phyloP scores from a whole-genome alignment of 208 protist species.

The Phytomonas francai region DNA sequence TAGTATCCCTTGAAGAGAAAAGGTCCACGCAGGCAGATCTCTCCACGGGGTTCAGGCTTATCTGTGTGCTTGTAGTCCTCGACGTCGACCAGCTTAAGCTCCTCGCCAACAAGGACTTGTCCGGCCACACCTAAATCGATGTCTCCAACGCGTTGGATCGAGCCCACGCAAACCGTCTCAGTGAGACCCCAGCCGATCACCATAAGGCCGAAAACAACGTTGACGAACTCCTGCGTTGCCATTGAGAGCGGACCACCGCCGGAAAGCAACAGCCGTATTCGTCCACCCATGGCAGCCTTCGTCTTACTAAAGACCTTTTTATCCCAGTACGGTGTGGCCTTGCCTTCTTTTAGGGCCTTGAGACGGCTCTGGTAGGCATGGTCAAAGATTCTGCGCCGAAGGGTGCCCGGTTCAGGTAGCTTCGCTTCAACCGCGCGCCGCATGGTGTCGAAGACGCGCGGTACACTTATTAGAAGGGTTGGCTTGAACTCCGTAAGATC shows the following conservation, averaged over 20 bases:
- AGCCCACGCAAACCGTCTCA: slow-evolving; percentile 66
- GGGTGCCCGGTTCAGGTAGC: slow-evolving; percentile 37
- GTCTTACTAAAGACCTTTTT: slow-evolving; percentile 68
- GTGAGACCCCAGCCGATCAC: slow-evolving; percentile 85
- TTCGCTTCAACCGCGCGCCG: slow-evolving; percentile 56
- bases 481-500: slow-evolving; percentile 75
- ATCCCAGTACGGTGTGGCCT: slow-evolving; percentile 81
- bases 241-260: slow-evolving; percentile 71
- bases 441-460: slow-evolving; percentile 84
- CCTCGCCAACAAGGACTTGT: slow-evolving; percentile 41
- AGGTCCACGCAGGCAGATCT: slow-evolving; percentile 77
- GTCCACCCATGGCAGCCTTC: slow-evolving; percentile 49
- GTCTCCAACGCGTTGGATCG: slow-evolving; percentile 47
- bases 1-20: slow-evolving; percentile 89
- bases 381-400: slow-evolving; percentile 70
- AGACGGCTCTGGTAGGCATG: slow-evolving; percentile 43
- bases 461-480: slow-evolving; percentile 61
- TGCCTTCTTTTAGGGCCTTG: slow-evolving; percentile 46
- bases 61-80: slow-evolving; percentile 75
- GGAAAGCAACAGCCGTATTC: slow-evolving; percentile 33
- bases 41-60: slow-evolving; percentile 50
- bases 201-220: slow-evolving; percentile 63
- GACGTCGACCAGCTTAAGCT: slow-evolving; percentile 89
- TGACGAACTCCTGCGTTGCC: slow-evolving; percentile 75
- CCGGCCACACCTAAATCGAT: slow-evolving; percentile 37